Evolutionary conservation across 331 rosid species (phyloP).

Genomic region (Rhamnella rubrinervis): DNA sequence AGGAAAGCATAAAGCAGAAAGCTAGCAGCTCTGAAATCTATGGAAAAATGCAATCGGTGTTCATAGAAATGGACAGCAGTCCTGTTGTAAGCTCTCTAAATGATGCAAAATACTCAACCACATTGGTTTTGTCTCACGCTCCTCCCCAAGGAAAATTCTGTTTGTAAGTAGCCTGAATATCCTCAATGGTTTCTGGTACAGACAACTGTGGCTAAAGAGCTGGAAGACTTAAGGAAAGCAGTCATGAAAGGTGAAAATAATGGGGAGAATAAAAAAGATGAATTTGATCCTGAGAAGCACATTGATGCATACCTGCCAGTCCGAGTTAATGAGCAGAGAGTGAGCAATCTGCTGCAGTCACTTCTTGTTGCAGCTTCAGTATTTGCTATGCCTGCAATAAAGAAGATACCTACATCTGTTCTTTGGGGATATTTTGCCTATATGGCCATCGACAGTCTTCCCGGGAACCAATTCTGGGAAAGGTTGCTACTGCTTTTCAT

Average conservation of each 20-base stretch:
- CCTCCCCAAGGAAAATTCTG: too few species aligned
- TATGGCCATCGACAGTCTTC: conserved; percentile 96
- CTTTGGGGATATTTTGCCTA: conserved; percentile 91
- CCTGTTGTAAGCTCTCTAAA: conserved; percentile 36
- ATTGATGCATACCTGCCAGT: conserved; percentile 73
- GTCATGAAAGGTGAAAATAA: conserved; percentile 53
- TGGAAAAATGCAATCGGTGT: conserved; percentile 74
- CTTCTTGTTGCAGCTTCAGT: conserved; percentile 74
- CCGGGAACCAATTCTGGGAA: conserved; percentile 93
- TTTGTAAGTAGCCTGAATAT: too few species aligned
- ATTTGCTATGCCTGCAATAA: conserved; percentile 69
- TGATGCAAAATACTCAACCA: background rate
- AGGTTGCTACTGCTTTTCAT: conserved; percentile 63
- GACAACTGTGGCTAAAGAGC: conserved; percentile 60
- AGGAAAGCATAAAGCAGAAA: conserved; percentile 61
- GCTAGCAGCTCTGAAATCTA: conserved; percentile 73
- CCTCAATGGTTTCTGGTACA: conserved; percentile 34
- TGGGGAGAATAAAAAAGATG: conserved; percentile 25
- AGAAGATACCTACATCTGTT: conserved; percentile 80
- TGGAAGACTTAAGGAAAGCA: conserved; percentile 62
- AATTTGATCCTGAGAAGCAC: conserved; percentile 74
- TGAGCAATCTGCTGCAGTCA: conserved; percentile 85
- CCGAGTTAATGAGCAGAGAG: conserved; percentile 85
- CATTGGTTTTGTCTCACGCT: background rate
- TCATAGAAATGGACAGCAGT: conserved; percentile 67